Evolutionary conservation across 768 basidiomycete species (phyloP), one percentile per base, ranked within the genome.

Genomic region (Russula abietina): DNA sequence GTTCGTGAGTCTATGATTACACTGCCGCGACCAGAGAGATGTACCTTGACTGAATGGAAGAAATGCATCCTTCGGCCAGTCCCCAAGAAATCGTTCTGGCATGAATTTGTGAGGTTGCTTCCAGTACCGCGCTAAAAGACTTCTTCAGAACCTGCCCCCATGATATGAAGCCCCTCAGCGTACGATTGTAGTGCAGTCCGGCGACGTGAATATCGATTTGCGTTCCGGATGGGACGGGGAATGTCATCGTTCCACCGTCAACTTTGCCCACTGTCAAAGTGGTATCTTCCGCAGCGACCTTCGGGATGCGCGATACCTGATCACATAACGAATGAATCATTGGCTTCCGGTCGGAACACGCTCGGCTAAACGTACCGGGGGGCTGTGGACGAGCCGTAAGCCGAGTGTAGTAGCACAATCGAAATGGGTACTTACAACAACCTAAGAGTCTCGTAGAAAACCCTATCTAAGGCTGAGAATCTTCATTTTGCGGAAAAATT

Each of bases 141-240:
- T 36, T 26, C 16, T 1, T 62, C n/a, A 55, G 39, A 46, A 16
- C 45, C 3, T 16, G 6, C 19, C n/a, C 11, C 11, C 0, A 2
- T 22, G 22, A 19, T 16, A 19, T 6, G 33, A 33, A 3, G 9
- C 24, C 0, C 28, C 9, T 16, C 9, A 17, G 38, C 58, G 24
- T 70, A 82, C 81, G 80, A 66, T 83, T 83, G 60, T 82, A 77
- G 62, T 83, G 82, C 32, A 82, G 59, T 10, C 74, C 82, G 22
- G 73, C 68, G 1, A 74, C 70, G 66, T 76, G 69, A 14, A 83
- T 67, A 0, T 62, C 53, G 24, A 83, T 61, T 10, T 65, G 51
- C 10, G 76, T 74, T 39, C 77, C 81, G 59, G 77, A 74, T 4
- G 80, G 81, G 45, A 83, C 70, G 11, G 75, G 74, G 9, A 83